Evolutionary conservation across 2,329 filamentous ascomycete species (phyloP).

Genomic region (Neopestalotiopsis sp.): DNA sequence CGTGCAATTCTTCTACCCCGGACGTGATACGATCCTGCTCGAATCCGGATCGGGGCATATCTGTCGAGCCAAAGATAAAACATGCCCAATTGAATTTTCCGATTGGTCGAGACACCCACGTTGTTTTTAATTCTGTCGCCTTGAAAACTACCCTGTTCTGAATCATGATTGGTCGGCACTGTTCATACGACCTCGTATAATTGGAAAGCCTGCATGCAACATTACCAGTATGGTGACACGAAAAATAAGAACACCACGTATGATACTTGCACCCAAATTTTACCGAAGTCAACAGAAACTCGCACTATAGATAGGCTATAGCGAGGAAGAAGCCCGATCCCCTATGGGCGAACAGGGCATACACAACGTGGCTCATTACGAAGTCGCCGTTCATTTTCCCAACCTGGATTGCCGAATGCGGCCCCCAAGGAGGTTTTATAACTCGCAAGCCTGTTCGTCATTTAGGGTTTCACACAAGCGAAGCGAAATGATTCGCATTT

Average conservation of each 20-base stretch:
- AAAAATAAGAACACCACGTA: background rate
- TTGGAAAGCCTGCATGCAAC: background rate
- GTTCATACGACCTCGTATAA: background rate
- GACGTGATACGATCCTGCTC: background rate
- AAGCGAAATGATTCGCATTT: no score
- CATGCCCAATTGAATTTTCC: background rate
- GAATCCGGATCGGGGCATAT: background rate
- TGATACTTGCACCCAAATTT: background rate
- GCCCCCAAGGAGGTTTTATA: no score
- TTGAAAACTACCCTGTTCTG: background rate
- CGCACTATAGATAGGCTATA: no score
- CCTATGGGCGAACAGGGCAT: no score
- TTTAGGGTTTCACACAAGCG: no score
- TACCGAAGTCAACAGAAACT: background rate
- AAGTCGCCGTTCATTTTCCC: no score
- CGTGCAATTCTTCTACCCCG: background rate
- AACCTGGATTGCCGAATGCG: no score
- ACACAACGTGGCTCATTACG: no score
- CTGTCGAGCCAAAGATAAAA: background rate
- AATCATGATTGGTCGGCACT: background rate
- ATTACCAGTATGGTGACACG: background rate
- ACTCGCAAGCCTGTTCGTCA: no score
- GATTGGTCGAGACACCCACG: background rate
- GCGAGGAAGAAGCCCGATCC: no score
- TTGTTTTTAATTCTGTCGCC: background rate